Evolutionary conservation across 192 early-diverging fungal genomes (phyloP), one percentile per base, ranked within the genome.

Genomic region (Backusella westeae): DNA sequence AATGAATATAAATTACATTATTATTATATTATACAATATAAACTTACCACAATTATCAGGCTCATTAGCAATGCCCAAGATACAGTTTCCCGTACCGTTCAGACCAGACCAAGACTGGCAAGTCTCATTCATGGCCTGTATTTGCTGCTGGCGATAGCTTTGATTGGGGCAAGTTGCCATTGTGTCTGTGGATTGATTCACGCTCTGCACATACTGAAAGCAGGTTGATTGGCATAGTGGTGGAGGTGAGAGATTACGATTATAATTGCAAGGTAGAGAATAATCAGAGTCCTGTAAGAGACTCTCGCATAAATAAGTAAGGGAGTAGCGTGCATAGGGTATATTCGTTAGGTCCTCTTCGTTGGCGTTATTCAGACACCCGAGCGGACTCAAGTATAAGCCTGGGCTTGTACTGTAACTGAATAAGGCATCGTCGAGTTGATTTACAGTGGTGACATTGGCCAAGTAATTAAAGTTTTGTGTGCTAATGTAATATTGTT

Each of bases 211-310:
- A 67, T 77, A 82, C 19, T 71, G 68, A 42, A 52, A 14, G 35
- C 80, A 82, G 19, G 80, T 82, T 10, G 26, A 15, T 34, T 63
- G 68, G 26, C 80, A 82, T 17, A 82, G 74, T n/a, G 80, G 80
- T 7, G 69, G 72, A 4, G 80, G 80, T 17, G 46, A 38, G 14
- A 75, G 32, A 41, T 75, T 53, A 29, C 67, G 34, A 41, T 78
- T 14, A 52, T 70, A 75, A 65, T 75, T 82, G 26, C 80, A 82
- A 9, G 77, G 77, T 6, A 78, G 56, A 14, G 78, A 79, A 36
- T 69, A 70, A 9, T 74, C 74, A 14, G 74, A 32, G 41, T 80
- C 79, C 41, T 82, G 80, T 19, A 82, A 67, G 12, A 82, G 35
- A 38, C 49, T 67, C 32, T 73, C 70, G 32, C 80, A 82, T 26